Evolutionary conservation across 768 basidiomycete genomes (phyloP).

Genomic region (Podaxis sp.): DNA sequence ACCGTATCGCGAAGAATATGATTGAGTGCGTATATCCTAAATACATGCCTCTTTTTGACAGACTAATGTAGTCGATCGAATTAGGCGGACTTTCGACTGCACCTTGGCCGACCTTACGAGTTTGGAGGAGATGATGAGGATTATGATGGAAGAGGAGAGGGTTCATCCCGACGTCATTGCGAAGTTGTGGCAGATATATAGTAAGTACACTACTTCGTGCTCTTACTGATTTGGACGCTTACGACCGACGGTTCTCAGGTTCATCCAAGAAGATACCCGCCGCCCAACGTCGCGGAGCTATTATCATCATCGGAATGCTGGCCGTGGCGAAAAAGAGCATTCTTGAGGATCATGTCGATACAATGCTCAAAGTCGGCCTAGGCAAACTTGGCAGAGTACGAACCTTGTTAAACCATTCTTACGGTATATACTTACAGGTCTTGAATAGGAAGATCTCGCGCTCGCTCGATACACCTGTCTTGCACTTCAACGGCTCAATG

Average conservation of each 20-base stretch:
- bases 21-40: constrained; percentile 70
- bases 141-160: constrained; percentile 89
- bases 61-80: neutral
- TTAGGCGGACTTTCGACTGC: constrained; percentile 80
- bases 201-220: constrained; percentile 44
- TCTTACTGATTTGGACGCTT: neutral
- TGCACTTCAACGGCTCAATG: constrained; percentile 87
- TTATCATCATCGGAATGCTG: constrained; percentile 97
- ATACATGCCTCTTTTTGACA: neutral
- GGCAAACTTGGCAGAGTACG: constrained; percentile 79
- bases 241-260: constrained; percentile 40
- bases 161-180: constrained; percentile 82
- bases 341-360: constrained; percentile 71
- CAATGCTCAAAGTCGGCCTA: constrained; percentile 82
- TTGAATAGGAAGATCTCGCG: constrained; percentile 72
- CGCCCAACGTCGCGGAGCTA: constrained; percentile 88
- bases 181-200: constrained; percentile 96
- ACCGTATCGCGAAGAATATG: constrained; percentile 93
- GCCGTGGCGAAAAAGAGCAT: constrained; percentile 84
- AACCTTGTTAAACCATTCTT: neutral
- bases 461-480: constrained; percentile 94
- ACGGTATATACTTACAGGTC: neutral
- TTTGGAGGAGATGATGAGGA: constrained; percentile 93
- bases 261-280: constrained; percentile 72
- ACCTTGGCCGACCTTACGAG: constrained; percentile 95